phyloP scores from a whole-genome alignment of 2,329 filamentous ascomycete genomes.

The Neonectria hederae region DNA sequence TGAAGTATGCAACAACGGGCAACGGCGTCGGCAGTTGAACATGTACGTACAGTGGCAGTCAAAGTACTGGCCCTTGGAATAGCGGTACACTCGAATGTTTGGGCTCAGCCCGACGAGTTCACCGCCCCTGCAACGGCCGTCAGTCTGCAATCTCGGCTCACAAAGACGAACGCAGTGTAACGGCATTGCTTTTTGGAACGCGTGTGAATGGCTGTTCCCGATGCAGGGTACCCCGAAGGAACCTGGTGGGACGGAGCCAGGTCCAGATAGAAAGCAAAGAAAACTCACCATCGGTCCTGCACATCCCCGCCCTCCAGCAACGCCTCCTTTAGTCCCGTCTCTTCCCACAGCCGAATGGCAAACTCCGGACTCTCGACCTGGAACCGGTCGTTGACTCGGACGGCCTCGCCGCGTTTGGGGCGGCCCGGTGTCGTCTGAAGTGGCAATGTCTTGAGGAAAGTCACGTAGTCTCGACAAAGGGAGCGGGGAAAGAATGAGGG shows the following conservation, averaged over 20 bases:
- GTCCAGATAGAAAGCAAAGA: slow-evolving; percentile 5
- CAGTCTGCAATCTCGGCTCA: slow-evolving; percentile 19
- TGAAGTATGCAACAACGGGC: background rate
- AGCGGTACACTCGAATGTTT: slow-evolving; percentile 90
- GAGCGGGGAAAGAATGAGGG: slow-evolving; percentile 78
- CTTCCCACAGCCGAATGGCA: slow-evolving; percentile 78
- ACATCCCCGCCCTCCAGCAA: slow-evolving; percentile 53
- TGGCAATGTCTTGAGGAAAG: slow-evolving; percentile 75
- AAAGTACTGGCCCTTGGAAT: slow-evolving; percentile 87
- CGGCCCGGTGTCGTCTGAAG: slow-evolving; percentile 80
- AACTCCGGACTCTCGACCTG: slow-evolving; percentile 82
- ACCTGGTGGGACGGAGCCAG: slow-evolving; percentile 5
- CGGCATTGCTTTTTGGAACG: slow-evolving; percentile 21
- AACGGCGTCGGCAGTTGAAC: background rate
- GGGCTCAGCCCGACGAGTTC: slow-evolving; percentile 85
- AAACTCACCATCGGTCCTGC: slow-evolving; percentile 56
- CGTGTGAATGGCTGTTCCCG: slow-evolving; percentile 11
- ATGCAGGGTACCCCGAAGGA: background rate
- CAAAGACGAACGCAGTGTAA: slow-evolving; percentile 9
- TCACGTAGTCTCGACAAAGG: slow-evolving; percentile 79
- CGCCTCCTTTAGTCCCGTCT: slow-evolving; percentile 76
- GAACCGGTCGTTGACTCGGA: slow-evolving; percentile 89
- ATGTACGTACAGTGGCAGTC: slow-evolving; percentile 81
- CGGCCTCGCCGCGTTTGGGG: slow-evolving; percentile 82
- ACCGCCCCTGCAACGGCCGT: slow-evolving; percentile 72